phyloP scores from a whole-genome alignment of 371 early-diverging fungal species.

The Actinomortierella ambigua region DNA sequence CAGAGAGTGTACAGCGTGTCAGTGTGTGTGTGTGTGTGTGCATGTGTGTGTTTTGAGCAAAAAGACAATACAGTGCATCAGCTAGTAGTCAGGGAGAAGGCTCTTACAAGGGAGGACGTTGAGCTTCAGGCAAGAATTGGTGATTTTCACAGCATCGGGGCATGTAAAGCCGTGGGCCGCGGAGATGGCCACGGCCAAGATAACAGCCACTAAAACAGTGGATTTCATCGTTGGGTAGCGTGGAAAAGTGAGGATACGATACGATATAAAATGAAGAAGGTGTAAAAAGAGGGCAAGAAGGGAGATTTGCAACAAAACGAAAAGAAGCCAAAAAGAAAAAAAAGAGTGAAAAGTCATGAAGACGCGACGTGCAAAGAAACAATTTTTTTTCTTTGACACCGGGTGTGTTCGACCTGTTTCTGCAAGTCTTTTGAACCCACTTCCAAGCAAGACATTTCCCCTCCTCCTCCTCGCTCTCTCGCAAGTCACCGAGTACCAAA shows the following conservation, averaged over 20 bases:
- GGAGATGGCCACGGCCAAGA: conserved; percentile 8
- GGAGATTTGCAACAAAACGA: neutral
- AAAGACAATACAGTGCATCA: neutral
- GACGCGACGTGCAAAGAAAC: neutral
- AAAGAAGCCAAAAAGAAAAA: neutral
- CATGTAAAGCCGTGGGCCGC: conserved; percentile 22
- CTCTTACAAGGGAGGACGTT: conserved; percentile 25
- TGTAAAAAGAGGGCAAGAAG: neutral
- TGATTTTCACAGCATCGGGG: conserved; percentile 3
- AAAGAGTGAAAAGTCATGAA: neutral
- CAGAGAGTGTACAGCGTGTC: neutral
- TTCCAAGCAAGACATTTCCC: neutral
- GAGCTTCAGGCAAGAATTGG: conserved; percentile 7
- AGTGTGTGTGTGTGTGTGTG: neutral
- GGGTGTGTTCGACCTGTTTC: neutral
- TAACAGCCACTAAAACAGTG: conserved; percentile 2
- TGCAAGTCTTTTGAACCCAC: no score
- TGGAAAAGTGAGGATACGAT: neutral
- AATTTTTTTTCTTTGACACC: neutral
- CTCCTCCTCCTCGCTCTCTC: neutral
- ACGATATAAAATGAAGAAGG: neutral
- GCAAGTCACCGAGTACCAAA: no score
- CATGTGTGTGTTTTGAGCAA: neutral
- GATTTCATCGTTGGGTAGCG: conserved; percentile 2
- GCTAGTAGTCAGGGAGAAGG: neutral